Base-by-base conservation (phyloP, 495 filamentous ascomycete species). In the Penicillium arizonense region DNA sequence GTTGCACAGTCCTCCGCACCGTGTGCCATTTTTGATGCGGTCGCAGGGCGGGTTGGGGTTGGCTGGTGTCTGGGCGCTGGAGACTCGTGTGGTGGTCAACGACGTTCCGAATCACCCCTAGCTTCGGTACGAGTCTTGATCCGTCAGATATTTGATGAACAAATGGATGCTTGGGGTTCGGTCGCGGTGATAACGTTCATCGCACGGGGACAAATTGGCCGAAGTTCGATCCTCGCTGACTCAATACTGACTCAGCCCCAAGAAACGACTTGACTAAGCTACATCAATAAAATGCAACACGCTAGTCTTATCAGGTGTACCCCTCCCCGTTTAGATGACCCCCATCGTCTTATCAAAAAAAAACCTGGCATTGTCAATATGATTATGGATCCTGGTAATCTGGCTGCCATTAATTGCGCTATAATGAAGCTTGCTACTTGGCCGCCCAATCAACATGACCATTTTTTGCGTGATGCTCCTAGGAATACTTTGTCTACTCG, bases 1-100 rank as follows among this genome's bases (percentile, higher is more conserved):
- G 90, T 79, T 30, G 90, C 89, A 57, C 91, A 86, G 74, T 98
- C 94, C 68, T 90, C 87, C 8, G 65, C 60, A 11, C 68, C 69
- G 56, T 74, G 66, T 39, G 71, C 60, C 73, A 76, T 76, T 42
- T 50, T 50, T 18, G 18, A 24, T 37, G 34, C 30, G 48, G 48
- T 50, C 48, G 48, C 48, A 35, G 18, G 38, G 12, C 30, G 14
- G 37, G 16, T 33, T 30, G 20, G 7, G 6, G 38, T 24, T 43
- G 30, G 37, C 4, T 41, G 13, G 18, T 35, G 40, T 33, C 32
- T 16, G 18, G 28, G 12, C 14, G 8, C 12, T 30, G 20, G 34
- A 16, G 12, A n/a, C 6, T 13, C 7, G 13, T 9, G 7, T 13
- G 11, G 3, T 4, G 38, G 3, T 28, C 47, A 41, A 28, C 9